Percentiles rank a stretch among this genome's conserved stretches.
Evolutionary conservation across 1,284 basidiomycete genomes (phyloP).

Genomic region (Microbotryum silenes-acaulis): DNA sequence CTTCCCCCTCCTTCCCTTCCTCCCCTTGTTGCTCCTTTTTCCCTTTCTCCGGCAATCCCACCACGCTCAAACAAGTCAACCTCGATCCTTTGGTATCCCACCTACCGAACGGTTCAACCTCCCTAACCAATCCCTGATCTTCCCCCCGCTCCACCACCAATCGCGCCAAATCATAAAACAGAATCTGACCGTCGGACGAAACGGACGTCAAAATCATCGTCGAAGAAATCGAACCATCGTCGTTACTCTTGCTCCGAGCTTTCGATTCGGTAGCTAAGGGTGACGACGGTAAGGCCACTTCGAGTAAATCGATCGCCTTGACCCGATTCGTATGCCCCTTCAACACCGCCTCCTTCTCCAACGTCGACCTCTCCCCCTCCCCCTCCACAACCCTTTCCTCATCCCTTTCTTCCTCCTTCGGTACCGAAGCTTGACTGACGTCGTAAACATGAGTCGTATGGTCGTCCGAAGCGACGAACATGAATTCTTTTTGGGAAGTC

Average conservation of each 20-base stretch:
- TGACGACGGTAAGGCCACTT: slow-evolving; percentile 48
- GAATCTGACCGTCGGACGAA: slow-evolving; percentile 76
- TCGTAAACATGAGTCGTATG: slow-evolving; percentile 62
- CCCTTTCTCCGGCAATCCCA: slow-evolving; percentile 40
- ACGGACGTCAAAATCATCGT: slow-evolving; percentile 63
- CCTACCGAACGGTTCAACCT: slow-evolving; percentile 53
- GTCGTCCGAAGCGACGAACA: slow-evolving; percentile 78
- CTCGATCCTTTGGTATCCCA: slow-evolving; percentile 80
- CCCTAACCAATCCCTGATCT: slow-evolving; percentile 30
- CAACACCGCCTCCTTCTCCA: slow-evolving; percentile 55
- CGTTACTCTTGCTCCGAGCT: slow-evolving; percentile 3
- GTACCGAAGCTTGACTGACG: slow-evolving; percentile 40
- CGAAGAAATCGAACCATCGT: slow-evolving; percentile 23
- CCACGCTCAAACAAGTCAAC: slow-evolving; percentile 58
- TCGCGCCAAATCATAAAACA: slow-evolving; percentile 62
- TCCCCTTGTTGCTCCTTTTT: slow-evolving; percentile 41
- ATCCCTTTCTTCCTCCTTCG: slow-evolving; percentile 21
- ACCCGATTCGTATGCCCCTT: slow-evolving; percentile 70
- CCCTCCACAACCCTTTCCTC: slow-evolving; percentile 10
- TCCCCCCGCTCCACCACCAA: slow-evolving; percentile 36
- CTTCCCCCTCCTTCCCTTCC: background rate
- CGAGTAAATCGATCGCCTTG: slow-evolving; percentile 59
- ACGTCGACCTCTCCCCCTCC: slow-evolving; percentile 35
- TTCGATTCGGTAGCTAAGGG: slow-evolving; percentile 8
- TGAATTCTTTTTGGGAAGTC: slow-evolving; percentile 50